Evolutionary conservation across 179 eudicot genomes (phyloP), one percentile per base, ranked within the genome.

Genomic region (Sideroxylon spinosum): DNA sequence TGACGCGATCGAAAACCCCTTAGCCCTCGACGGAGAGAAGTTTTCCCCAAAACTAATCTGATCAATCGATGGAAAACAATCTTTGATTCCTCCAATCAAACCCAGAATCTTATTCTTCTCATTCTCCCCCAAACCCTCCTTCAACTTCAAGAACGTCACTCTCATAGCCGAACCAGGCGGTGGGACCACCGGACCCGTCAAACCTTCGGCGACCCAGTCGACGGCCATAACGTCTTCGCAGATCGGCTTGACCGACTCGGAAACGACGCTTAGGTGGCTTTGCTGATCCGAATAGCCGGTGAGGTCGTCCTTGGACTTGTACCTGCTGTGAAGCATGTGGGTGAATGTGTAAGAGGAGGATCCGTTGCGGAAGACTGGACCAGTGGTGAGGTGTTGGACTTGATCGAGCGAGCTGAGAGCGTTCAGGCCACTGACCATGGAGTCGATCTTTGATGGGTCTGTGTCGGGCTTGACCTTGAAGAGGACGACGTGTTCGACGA

Each of bases 401-500:
- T 71, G 71, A 5, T 75, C 78, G 61, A 93, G 93, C 23, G 97
- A 81, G 6, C 23, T 74, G 61, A 93, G 94, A 56, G 60, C 29
- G 84, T 83, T 84, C 79, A 93, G 92, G n/a, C 81, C 80, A 83
- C 19, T 61, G 72, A 90, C 22, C 97, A 93, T 92, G 81, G 93
- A 48, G 53, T 82, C 68, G 78, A 86, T 62, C 49, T 84, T 81
- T 32, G 87, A 64, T n/a, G 90, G 73, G 73, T 85, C 85, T 16
- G 94, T 79, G 72, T 78, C 71, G 48, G 88, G 87, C 79, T 90
- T 93, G 74, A 84, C 87, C 7, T 89, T 88, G 91, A 91, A 86
- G 77, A 93, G 97, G 70, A 92, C 98, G 75, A 93, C 69, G 89
- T 93, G 98, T 68, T 93, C 98, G 78, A 93, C 22, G 78, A 78